Base-by-base conservation (phyloP, 345 rosid genomes). In the Mallotus nudiflorus region DNA sequence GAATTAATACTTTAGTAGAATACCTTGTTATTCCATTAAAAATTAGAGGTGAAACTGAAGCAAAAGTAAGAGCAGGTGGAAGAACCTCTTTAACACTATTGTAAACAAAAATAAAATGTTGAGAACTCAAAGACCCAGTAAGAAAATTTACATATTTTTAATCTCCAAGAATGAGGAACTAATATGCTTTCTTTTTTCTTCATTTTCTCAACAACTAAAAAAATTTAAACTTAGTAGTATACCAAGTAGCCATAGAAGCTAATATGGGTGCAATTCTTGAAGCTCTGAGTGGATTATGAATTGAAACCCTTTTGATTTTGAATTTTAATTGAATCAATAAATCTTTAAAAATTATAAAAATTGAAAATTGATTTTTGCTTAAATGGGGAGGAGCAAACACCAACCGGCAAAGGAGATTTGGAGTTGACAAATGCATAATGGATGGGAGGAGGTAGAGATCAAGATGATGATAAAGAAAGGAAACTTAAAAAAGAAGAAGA, bases 11-110 rank as follows among this genome's bases (percentile, higher is more conserved):
- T 3, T n/a, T 9, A 22, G 56, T 20, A 6, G 16, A 22, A 20
- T 62, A 87, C 96, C 98, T 92, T 50, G 98, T 82, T 9, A 89
- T 74, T 74, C 98, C 98, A 75, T 92, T 88, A 52, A 90, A 92
- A 25, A 90, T 12, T 69, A 86, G 85, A 64, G 91, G 80, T 51
- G 86, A 88, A 25, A 87, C 86, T 3, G 96, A 86, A 75, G 86
- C 66, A 39, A 92, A 88, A 71, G 87, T 87, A 56, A 87, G 84
- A 74, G 85, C 85, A 20, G 90, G 84, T 3, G 89, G 89, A 53
- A 86, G 83, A 78, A 49, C 68, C 78, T 86, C 90, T 63, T 72
- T 63, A 59, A 65, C 75, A 55, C 82, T 75, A 73, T 83, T 83
- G 67, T 63, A 71, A 9, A 64, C 7, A 73, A 19, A 50, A 68